Conservation (phyloP, 2,329 filamentous ascomycete species). For the Xylariaceae sp. region DNA sequence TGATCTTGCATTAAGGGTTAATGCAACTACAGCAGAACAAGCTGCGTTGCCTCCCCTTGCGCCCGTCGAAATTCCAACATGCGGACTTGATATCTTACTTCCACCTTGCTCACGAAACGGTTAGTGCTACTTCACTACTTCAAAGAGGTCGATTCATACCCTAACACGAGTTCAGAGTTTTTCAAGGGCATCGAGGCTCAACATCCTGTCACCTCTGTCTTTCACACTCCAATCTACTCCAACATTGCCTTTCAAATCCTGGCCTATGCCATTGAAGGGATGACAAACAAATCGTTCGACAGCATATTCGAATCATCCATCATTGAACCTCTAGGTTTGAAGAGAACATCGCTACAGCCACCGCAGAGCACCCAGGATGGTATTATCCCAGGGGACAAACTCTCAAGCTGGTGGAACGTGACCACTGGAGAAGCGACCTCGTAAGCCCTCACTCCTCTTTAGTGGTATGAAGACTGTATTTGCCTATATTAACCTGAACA, state of each 20-base stretch:
- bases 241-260: conserved; percentile 2
- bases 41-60: neutral
- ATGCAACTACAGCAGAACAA: neutral
- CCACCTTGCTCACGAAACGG: neutral
- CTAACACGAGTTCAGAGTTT: neutral
- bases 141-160: neutral
- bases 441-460: too few relatives aligned
- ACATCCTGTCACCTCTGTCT: conserved; percentile 2
- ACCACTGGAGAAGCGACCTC: neutral
- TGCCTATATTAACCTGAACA: neutral
- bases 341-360: neutral
- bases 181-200: neutral
- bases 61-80: neutral
- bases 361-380: neutral
- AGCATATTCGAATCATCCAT: neutral
- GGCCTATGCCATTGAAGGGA: conserved; percentile 1
- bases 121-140: neutral
- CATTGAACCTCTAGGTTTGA: neutral
- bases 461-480: too few relatives aligned
- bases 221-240: neutral
- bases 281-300: neutral
- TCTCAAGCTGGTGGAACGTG: conserved; percentile 5
- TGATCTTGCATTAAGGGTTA: neutral
- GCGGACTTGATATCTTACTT: neutral
- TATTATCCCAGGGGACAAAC: neutral